phyloP scores from a whole-genome alignment of 225 moss, liverwort and hornwort genomes.

The Straminergon stramineum region DNA sequence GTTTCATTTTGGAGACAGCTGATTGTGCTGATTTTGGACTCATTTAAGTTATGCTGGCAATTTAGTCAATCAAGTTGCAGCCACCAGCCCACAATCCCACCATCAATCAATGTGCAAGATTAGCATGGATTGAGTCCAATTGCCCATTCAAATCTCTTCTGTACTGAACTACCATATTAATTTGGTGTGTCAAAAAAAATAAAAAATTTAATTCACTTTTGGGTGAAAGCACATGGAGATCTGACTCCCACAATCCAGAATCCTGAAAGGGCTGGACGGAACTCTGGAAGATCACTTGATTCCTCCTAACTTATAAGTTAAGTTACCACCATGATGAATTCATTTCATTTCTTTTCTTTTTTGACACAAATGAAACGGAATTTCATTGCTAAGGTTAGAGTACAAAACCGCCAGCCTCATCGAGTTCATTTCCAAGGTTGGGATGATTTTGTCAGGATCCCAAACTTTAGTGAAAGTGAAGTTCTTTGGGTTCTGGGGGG shows the following conservation, averaged over 20 bases:
- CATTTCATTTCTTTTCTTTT: no score
- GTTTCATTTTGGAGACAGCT: not conserved
- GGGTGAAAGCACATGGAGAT: not conserved
- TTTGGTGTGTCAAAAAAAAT: not conserved
- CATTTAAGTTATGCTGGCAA: not conserved
- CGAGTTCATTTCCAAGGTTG: not conserved
- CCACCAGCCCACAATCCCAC: not conserved
- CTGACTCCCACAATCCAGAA: not conserved
- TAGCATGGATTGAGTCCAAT: not conserved
- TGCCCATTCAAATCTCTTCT: not conserved
- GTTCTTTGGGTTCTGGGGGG: fast-evolving
- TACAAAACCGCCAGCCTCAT: no score
- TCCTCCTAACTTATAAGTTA: not conserved
- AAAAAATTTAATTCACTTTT: not conserved
- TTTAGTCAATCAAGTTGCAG: not conserved
- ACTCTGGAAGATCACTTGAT: not conserved
- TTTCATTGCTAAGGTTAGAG: no score
- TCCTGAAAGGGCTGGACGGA: not conserved
- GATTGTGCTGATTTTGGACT: not conserved
- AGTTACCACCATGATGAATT: not conserved
- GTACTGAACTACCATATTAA: not conserved
- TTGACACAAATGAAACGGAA: no score
- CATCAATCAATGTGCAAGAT: not conserved
- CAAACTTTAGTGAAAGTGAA: not conserved
- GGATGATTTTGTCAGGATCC: not conserved